These are phyloP conservation scores for Hygrophorus russula DNA, from an alignment of 768 basidiomycete genomes.

Conservation along the genomic window DNA sequence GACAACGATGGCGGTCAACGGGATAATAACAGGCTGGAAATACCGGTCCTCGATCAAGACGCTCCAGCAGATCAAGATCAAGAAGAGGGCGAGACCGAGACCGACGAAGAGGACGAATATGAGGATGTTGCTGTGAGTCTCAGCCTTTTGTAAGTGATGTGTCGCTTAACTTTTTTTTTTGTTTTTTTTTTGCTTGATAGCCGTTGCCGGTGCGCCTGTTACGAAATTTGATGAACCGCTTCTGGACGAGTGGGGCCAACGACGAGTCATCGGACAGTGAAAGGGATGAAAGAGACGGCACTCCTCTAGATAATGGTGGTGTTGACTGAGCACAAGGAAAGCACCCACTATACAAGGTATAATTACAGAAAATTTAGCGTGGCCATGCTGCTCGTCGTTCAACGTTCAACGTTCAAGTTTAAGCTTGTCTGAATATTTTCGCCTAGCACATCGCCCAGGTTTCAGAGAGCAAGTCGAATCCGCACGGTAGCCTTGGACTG, in stretches of 20 bases:
- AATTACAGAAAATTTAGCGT: too few relatives aligned
- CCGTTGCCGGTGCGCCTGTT: slow-evolving; percentile 48
- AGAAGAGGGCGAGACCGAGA: slow-evolving; percentile 30
- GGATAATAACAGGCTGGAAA: background rate
- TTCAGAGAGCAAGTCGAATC: too few relatives aligned
- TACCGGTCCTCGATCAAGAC: background rate
- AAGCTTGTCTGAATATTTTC: too few relatives aligned
- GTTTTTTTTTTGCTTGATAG: slow-evolving; percentile 19
- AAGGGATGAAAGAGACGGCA: slow-evolving; percentile 13
- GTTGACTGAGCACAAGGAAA: slow-evolving; percentile 14
- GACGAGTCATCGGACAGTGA: slow-evolving; percentile 33
- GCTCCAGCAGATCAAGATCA: slow-evolving; percentile 19
- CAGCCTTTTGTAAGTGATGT: background rate
- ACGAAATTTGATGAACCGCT: slow-evolving; percentile 44
- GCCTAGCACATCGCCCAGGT: too few relatives aligned
- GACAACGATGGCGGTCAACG: slow-evolving; percentile 22
- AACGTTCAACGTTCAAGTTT: background rate
- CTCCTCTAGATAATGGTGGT: slow-evolving; percentile 10
- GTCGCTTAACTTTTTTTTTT: slow-evolving; percentile 1
- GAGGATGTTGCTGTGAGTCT: slow-evolving; percentile 27
- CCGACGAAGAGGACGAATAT: slow-evolving; percentile 30
- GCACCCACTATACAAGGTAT: too few relatives aligned
- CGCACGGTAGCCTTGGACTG: too few relatives aligned
- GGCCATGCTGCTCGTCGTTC: too few relatives aligned
- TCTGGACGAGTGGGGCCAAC: slow-evolving; percentile 35